Base-by-base conservation (phyloP, 2,329 filamentous ascomycete species). In the Xenosphaeropsis pyriputrescens region DNA sequence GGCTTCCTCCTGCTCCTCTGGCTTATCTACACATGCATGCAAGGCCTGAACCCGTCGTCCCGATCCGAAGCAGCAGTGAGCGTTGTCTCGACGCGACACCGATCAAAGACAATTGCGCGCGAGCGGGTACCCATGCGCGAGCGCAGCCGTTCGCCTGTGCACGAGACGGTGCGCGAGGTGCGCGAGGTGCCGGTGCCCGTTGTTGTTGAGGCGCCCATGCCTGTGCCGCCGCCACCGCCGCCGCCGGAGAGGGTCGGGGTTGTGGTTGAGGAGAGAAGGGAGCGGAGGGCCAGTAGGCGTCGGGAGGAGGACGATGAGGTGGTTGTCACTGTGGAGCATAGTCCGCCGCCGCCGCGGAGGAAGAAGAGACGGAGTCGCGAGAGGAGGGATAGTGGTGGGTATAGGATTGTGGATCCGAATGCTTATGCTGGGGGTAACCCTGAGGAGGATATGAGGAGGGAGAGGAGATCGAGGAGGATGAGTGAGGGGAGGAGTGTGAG, bases 1-100 rank as follows among this genome's bases (percentile, higher is more conserved):
- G 69, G 65, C 34, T 70, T 72, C 53, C 53, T 72, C 17, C 54
- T 72, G 5, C 43, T 72, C 19, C 54, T 68, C 26, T 71, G 65
- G 63, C 57, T 73, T 4, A 50, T 71, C 17, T 68, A 58, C 49
- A 53, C 48, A 3, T 53, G 49, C 41, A 26, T 26, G 5, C 22
- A 26, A 26, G 22, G 22, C 5, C 22, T 26, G 3, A 6, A 5
- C 5, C 22, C 22, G 22, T 34, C 11, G 44, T 52, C 11, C 41
- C 47, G 2, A 5, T 5, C 5, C 22, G 22, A 26, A 9, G 12
- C 12, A 26, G 22, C 22, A 11, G 12, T 11, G 5, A 26, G 22
- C 22, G 22, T 26, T 3, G 22, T 26, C 4, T 26, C 22, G 8
- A 26, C 22, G 8, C 22, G 8, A 11, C 22, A 11, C 8, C 22